These are phyloP conservation scores for Eimeria zaria DNA, from an alignment of 169 alveolate species.

Conservation along the genomic window DNA sequence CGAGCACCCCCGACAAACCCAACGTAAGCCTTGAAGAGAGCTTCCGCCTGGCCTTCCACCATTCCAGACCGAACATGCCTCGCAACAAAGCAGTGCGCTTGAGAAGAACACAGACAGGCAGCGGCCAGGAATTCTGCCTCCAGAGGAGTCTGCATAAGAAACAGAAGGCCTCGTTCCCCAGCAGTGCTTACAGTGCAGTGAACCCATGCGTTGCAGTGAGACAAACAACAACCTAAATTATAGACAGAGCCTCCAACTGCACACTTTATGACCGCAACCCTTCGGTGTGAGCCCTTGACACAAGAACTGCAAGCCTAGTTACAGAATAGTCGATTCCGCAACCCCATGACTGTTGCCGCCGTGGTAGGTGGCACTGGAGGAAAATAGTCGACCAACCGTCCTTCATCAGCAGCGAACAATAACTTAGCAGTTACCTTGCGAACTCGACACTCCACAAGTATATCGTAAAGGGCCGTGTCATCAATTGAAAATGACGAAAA, in stretches of 20 bases:
- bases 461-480: slow-evolving; percentile 47
- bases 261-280: background rate
- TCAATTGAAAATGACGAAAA: slow-evolving; percentile 5
- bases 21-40: slow-evolving; percentile 68
- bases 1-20: slow-evolving; percentile 81
- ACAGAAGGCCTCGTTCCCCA: background rate
- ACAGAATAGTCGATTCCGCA: background rate
- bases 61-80: slow-evolving; percentile 28
- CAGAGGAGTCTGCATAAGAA: slow-evolving; percentile 60
- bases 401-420: background rate
- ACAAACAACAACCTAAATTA: background rate
- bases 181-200: background rate
- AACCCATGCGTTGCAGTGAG: background rate
- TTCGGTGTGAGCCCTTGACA: background rate
- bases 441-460: slow-evolving; percentile 75
- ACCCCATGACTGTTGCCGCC: background rate
- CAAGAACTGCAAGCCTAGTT: background rate
- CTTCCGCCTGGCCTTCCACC: slow-evolving; percentile 79
- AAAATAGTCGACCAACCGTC: background rate
- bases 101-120: slow-evolving; percentile 74
- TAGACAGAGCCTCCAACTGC: background rate
- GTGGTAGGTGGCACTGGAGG: background rate
- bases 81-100: slow-evolving; percentile 81
- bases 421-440: slow-evolving; percentile 51
- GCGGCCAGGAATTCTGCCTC: slow-evolving; percentile 78